Percentiles rank a stretch among this genome's conserved stretches.
These are phyloP conservation scores for Fusarium tupiense DNA, from an alignment of 2,329 filamentous ascomycete genomes.

Conservation along the genomic window DNA sequence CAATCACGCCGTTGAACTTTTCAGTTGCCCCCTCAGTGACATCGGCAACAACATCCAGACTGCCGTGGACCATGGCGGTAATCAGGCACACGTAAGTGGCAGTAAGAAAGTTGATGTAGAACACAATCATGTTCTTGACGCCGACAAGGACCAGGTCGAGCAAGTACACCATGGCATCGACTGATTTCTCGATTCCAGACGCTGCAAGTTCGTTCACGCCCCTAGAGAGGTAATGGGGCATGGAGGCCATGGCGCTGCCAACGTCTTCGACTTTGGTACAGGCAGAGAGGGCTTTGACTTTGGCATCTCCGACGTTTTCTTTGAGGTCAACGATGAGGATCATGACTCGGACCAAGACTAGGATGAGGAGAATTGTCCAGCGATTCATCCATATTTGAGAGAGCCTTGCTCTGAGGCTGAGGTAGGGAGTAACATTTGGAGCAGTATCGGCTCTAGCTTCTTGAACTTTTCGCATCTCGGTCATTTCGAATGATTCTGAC, in stretches of 20 bases:
- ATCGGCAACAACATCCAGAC: slow-evolving; percentile 72
- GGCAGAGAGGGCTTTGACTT: slow-evolving; percentile 83
- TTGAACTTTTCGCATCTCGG: slow-evolving; percentile 45
- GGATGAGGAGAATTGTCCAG: slow-evolving; percentile 90
- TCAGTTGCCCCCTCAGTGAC: slow-evolving; percentile 63
- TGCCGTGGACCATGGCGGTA: slow-evolving; percentile 82
- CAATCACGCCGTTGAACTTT: slow-evolving; percentile 60
- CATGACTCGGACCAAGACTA: slow-evolving; percentile 84
- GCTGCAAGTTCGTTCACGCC: slow-evolving; percentile 91
- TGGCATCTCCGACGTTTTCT: slow-evolving; percentile 78
- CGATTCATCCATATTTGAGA: slow-evolving; percentile 98
- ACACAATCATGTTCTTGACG: slow-evolving; percentile 88
- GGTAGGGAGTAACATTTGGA: slow-evolving; percentile 85
- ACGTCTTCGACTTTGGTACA: slow-evolving; percentile 93
- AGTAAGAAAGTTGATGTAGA: slow-evolving; percentile 91
- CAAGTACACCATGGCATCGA: slow-evolving; percentile 82
- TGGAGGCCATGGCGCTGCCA: slow-evolving; percentile 95
- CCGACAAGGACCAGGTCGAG: slow-evolving; percentile 82
- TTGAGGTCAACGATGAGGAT: slow-evolving; percentile 79
- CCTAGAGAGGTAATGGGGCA: slow-evolving; percentile 92
- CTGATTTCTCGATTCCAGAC: slow-evolving; percentile 79
- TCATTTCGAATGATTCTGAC: slow-evolving; percentile 50
- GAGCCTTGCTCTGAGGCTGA: slow-evolving; percentile 86
- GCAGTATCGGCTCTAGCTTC: slow-evolving; percentile 63
- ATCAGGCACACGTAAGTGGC: slow-evolving; percentile 92